These are phyloP conservation scores for Euphorbia pulcherrima DNA, from an alignment of 345 rosid species.

Conservation along the genomic window DNA sequence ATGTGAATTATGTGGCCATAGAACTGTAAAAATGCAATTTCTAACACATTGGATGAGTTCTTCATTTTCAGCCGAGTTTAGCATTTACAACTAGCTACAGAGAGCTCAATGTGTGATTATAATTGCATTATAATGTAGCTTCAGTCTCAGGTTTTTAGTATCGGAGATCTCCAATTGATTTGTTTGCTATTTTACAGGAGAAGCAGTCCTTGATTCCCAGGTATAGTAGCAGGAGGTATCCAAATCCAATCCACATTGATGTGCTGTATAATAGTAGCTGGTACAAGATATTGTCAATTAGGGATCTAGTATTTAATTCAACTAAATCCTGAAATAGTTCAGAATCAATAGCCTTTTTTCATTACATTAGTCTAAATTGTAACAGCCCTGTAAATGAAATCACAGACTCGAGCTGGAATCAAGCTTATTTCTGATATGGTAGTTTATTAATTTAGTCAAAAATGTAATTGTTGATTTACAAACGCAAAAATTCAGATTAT, in stretches of 20 bases:
- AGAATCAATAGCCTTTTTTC: not conserved
- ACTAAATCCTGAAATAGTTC: not conserved
- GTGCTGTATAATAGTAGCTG: constrained; percentile 12
- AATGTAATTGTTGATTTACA: not conserved
- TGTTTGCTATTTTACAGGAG: constrained; percentile 35
- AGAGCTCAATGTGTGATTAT: too few species aligned
- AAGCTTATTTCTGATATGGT: constrained; percentile 9
- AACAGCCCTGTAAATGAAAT: constrained; percentile 31
- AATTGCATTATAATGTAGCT: not conserved
- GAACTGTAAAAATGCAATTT: too few species aligned
- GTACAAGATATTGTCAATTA: constrained; percentile 22
- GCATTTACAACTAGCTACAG: too few species aligned
- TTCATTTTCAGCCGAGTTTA: not conserved
- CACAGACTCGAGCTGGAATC: constrained; percentile 1
- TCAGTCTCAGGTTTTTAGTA: not conserved
- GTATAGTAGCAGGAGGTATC: constrained; percentile 28
- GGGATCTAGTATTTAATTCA: constrained; percentile 11
- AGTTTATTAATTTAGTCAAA: not conserved
- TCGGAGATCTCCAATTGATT: not conserved
- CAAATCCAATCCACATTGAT: too few species aligned
- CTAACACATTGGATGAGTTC: not conserved
- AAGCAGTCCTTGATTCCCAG: constrained; percentile 39
- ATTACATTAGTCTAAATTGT: not conserved
- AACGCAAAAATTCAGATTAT: constrained; percentile 5
- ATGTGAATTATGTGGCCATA: not conserved